Conservation (phyloP, 192 early-diverging fungal genomes). For the Backusella parvicylindrica region DNA sequence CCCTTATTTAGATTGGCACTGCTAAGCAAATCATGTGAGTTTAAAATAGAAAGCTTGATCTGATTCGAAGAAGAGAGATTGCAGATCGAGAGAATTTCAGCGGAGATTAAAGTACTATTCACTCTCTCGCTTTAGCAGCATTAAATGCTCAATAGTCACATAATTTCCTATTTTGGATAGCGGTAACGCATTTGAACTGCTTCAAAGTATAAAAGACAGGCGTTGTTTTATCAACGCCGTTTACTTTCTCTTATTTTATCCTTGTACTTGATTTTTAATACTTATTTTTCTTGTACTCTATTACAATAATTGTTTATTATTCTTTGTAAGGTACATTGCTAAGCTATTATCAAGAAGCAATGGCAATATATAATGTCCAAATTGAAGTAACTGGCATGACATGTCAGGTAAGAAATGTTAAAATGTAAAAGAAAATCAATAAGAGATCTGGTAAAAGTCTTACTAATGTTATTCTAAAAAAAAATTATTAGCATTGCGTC, state of each 20-base stretch:
- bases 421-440: background rate
- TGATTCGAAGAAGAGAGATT: too few species aligned
- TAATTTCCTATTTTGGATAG: background rate
- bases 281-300: background rate
- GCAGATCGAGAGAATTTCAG: background rate
- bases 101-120: background rate
- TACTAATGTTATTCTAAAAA: background rate
- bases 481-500: conserved; percentile 15
- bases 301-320: background rate
- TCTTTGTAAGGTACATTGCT: background rate
- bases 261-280: background rate
- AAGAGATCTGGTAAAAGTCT: too few species aligned
- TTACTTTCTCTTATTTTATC: background rate
- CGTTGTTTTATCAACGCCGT: background rate
- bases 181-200: background rate
- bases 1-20: background rate
- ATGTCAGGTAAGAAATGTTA: background rate
- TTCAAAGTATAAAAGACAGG: conserved; percentile 1
- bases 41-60: background rate
- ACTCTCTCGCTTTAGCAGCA: background rate
- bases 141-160: background rate
- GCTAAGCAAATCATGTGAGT: background rate
- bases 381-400: conserved; percentile 7
- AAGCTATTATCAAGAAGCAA: background rate
- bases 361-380: background rate